phyloP scores from a whole-genome alignment of 176 grass and related monocot genomes.

The bread wheat (Triticum aestivum) region IWGSC_CS_RefSeq_v2.1 NC_057800.1:445613213-445613712 shows the following conservation, averaged over 20 bases:
- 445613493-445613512: slow-evolving; percentile 48
- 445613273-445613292: neutral
- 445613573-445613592: neutral
- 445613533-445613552: neutral
- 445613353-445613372: slow-evolving; percentile 16
- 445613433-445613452: neutral
- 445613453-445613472: slow-evolving; percentile 5
- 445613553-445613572: slow-evolving; percentile 21
- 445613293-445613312: slow-evolving; percentile 11
- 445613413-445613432: neutral
- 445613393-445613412: neutral
- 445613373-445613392: neutral
- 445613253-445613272: slow-evolving; percentile 5
- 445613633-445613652: neutral
- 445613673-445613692: neutral
- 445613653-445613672: neutral
- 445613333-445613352: neutral
- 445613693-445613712: neutral
- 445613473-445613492: neutral
- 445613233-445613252: slow-evolving; percentile 7
- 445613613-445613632: slow-evolving; percentile 35
- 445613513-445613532: slow-evolving; percentile 2
- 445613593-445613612: slow-evolving; percentile 34
- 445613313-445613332: neutral
- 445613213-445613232: neutral